A percentile compares a stretch with the other conserved stretches of the same genome.
phyloP scores from a whole-genome alignment of 768 basidiomycete species.

The Russula emetica region DNA sequence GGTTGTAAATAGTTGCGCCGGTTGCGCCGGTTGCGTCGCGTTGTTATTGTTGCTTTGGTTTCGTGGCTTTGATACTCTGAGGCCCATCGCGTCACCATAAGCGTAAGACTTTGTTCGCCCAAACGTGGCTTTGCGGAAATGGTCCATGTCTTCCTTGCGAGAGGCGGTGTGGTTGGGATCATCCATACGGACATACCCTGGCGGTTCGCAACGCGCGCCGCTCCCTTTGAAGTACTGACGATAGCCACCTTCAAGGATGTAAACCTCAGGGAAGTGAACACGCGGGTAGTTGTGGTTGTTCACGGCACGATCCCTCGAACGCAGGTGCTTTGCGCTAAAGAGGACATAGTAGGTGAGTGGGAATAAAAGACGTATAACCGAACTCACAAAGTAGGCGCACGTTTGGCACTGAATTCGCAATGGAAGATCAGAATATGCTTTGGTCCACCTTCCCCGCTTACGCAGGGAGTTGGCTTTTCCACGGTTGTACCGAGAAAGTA shows the following conservation, averaged over 20 bases:
- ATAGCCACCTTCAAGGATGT: slow-evolving; percentile 96
- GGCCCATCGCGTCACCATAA: slow-evolving; percentile 66
- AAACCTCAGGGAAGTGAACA: slow-evolving; percentile 94
- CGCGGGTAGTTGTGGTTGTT: slow-evolving; percentile 89
- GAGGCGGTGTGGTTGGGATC: slow-evolving; percentile 79
- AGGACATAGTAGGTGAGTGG: background rate
- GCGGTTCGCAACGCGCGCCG: slow-evolving; percentile 68
- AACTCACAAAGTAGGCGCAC: slow-evolving; percentile 92
- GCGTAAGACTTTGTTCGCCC: slow-evolving; percentile 89
- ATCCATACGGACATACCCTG: slow-evolving; percentile 89
- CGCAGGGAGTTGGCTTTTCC: slow-evolving; percentile 58
- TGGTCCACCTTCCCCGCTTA: slow-evolving; percentile 65
- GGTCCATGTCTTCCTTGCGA: slow-evolving; percentile 81
- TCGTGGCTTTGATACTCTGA: slow-evolving; percentile 38
- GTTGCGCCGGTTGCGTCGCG: slow-evolving; percentile 30
- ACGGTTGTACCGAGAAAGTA: slow-evolving; percentile 59
- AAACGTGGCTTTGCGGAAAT: slow-evolving; percentile 86
- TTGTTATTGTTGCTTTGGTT: slow-evolving; percentile 67
- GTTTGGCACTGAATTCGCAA: slow-evolving; percentile 94
- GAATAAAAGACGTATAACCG: background rate
- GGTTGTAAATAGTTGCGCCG: slow-evolving; percentile 55
- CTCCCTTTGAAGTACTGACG: slow-evolving; percentile 76
- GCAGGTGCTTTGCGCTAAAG: slow-evolving; percentile 84
- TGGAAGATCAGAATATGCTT: slow-evolving; percentile 94
- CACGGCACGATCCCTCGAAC: slow-evolving; percentile 82